Base-by-base conservation (phyloP, 805 yeast genomes). In the Metschnikowia aberdeeniae region DNA sequence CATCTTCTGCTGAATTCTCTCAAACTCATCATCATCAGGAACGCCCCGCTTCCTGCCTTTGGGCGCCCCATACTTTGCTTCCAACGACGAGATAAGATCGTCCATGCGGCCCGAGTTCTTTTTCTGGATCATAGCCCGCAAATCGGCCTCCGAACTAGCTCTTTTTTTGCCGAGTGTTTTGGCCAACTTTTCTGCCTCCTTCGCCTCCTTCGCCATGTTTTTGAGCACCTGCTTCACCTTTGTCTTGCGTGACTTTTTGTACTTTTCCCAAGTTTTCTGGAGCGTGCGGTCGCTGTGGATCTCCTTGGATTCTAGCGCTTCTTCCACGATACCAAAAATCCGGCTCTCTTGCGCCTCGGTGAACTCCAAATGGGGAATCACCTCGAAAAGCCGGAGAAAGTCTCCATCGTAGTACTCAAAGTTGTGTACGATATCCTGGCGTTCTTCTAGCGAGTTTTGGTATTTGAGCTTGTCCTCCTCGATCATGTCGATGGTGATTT, bases 361-460 rank as follows among this genome's bases (percentile, higher is more conserved):
- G 36, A 83, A 73, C 50, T 84, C 89, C 42, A 86, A 72, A 63
- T 89, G 96, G 8, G 93, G 85, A 3, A 89, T 82, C 29, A 73
- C 71, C 59, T 88, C 95, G 58, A 89, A 85, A 5, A 89, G 66
- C 41, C 71, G 69, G 37, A 82, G 68, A 55, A 89, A 78, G 55
- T 86, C 87, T 5, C 96, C 96, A 11, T 78, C 74, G 36, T 73
- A 72, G 53, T 71, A 77, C 7, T 70, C 62, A 66, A 84, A 84
- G 40, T 75, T 71, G 37, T 77, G 75, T 35, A 79, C 46, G n/a
- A 89, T 73, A 57, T 89, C 96, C 4, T 66, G 67, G 37, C 56
- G 60, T 52, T 83, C 89, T 52, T 82, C 86, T 5, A 55, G 56
- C n/a, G 82, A 73, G 4, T 71, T 76, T 54, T 84, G 88, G 57